phyloP scores from a whole-genome alignment of 768 basidiomycete species.

The Chlorophyllum brunneum region DNA sequence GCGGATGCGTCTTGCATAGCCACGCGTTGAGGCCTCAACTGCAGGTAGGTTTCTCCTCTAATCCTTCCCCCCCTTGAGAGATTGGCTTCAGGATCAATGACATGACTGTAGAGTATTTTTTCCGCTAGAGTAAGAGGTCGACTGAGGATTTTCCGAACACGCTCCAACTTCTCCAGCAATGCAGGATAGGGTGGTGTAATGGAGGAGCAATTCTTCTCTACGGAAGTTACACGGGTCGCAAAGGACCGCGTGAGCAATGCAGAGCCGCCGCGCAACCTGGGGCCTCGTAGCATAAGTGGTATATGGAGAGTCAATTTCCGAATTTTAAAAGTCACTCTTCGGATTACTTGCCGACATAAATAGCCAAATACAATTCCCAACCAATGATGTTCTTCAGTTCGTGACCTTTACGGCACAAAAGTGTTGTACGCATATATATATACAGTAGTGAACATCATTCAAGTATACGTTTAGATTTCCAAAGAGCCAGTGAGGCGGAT shows the following conservation, averaged over 20 bases:
- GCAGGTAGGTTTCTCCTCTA: constrained; percentile 86
- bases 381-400: constrained; percentile 1
- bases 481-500: constrained; percentile 41
- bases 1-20: constrained; percentile 97
- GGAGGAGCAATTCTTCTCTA: constrained; percentile 43
- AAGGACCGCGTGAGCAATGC: constrained; percentile 26
- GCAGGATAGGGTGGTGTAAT: constrained; percentile 84
- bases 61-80: constrained; percentile 63
- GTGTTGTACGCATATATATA: background rate
- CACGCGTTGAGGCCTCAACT: constrained; percentile 87
- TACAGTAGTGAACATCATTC: background rate
- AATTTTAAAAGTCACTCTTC: background rate
- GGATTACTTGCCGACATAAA: background rate
- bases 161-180: constrained; percentile 66
- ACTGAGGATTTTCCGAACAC: constrained; percentile 65
- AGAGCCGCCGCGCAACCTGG: constrained; percentile 21
- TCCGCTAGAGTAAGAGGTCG: constrained; percentile 92
- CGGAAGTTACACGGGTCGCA: constrained; percentile 33
- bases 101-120: constrained; percentile 95
- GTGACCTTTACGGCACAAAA: no score
- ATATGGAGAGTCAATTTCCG: background rate
- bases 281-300: constrained; percentile 25
- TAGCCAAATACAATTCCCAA: background rate
- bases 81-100: constrained; percentile 72
- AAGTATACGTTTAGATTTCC: constrained; percentile 21